Base-by-base conservation (phyloP, 192 early-diverging fungal species). In the Coemansia sp. region DNA sequence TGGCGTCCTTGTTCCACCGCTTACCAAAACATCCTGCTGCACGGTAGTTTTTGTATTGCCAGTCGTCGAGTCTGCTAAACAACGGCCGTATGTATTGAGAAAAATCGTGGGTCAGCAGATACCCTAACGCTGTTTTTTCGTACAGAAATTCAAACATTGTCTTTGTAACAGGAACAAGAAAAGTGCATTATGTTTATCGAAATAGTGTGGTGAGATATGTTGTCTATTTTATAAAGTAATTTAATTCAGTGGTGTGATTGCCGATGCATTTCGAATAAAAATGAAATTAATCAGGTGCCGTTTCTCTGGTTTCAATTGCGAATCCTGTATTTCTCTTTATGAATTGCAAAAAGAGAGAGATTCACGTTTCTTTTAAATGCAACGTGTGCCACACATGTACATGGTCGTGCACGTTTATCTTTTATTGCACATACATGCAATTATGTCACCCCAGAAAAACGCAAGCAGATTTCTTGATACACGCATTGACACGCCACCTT, bases 131-230 rank as follows among this genome's bases (percentile, higher is more conserved):
- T 24, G 24, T 38, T 5, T 67, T 62, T 8, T 60, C 47, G 53
- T 70, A 76, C 3, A 76, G 27, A 55, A 67, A 67, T 12, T 59
- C 47, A 67, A 64, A 70, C 65, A 76, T 70, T 24, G n/a, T 24
- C 15, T 49, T 60, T 15, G 9, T 25, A 17, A 17, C 38, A 45
- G 3, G 48, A 5, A 25, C 15, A 50, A 49, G 15, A 45, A 48
- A 22, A 43, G 21, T 60, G 59, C 59, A n/a, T 27, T 5, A 2
- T 48, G 29, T 59, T 35, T 35, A 8, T 35, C 7, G 8, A 0
- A 35, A 35, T 35, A 35, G 32, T 35, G 32, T 8, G 32, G 1
- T 35, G 32, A 8, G 1, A 35, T 35, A 8, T 35, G 32, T 35
- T 35, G 32, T 35, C 32, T 35, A 35, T 35, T 35, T 35, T 35